These are phyloP conservation scores for Pythium periplocum DNA, from an alignment of 352 stramenopile species.

Conservation along the genomic window DNA sequence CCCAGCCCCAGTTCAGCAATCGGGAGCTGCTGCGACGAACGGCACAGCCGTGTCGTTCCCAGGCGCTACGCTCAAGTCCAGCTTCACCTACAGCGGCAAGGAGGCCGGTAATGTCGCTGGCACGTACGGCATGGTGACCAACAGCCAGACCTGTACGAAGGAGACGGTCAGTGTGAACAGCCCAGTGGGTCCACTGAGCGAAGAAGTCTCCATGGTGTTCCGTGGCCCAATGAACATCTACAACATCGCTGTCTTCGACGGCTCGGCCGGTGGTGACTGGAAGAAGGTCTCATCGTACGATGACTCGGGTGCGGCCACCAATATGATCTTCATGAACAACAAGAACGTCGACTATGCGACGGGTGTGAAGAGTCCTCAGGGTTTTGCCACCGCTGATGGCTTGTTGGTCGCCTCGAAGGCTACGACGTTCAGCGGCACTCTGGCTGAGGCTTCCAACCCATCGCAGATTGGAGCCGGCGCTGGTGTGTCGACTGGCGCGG, in stretches of 20 bases:
- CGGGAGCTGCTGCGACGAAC: neutral
- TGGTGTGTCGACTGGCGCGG: slow-evolving; percentile 53
- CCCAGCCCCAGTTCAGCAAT: neutral
- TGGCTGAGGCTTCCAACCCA: slow-evolving; percentile 47
- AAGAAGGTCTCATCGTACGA: slow-evolving; percentile 53
- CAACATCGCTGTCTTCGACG: slow-evolving; percentile 56
- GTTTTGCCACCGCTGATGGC: slow-evolving; percentile 43
- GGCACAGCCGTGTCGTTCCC: neutral
- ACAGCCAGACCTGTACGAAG: slow-evolving; percentile 29
- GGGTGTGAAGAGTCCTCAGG: slow-evolving; percentile 37
- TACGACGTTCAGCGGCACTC: slow-evolving; percentile 35
- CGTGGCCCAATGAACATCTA: slow-evolving; percentile 53
- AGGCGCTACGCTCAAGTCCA: slow-evolving; percentile 23
- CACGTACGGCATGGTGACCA: slow-evolving; percentile 46
- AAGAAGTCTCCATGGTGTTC: slow-evolving; percentile 64
- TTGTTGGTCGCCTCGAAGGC: slow-evolving; percentile 17
- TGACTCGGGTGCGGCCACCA: slow-evolving; percentile 21
- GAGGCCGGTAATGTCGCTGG: slow-evolving; percentile 42
- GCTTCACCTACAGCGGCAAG: slow-evolving; percentile 43
- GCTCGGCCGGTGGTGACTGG: slow-evolving; percentile 19
- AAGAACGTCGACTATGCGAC: slow-evolving; percentile 58
- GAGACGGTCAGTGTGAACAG: slow-evolving; percentile 35
- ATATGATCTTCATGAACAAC: slow-evolving; percentile 79
- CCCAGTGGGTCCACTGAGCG: slow-evolving; percentile 49
- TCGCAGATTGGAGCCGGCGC: slow-evolving; percentile 33